Conservation (phyloP, 2,329 filamentous ascomycete species). For the Fusarium mundagurra region DNA sequence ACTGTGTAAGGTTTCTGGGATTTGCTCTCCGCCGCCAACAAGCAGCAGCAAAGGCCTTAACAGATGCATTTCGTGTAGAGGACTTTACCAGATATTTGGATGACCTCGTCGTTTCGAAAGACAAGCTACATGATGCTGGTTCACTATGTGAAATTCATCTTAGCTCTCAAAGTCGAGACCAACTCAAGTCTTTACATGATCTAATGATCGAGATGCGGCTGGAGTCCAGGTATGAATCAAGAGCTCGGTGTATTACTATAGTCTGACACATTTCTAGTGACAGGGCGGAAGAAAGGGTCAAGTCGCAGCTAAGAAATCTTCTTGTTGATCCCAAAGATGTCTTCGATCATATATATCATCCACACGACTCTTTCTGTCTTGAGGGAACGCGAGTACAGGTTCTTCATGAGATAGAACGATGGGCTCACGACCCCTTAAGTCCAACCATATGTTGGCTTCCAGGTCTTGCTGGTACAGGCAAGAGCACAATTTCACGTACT, state of each 20-base stretch:
- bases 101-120: neutral
- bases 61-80: neutral
- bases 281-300: neutral
- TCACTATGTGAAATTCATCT: neutral
- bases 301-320: neutral
- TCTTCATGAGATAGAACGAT: neutral
- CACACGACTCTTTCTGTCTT: neutral
- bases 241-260: rapidly evolving
- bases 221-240: neutral
- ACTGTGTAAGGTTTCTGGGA: neutral
- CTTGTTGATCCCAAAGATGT: neutral
- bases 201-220: neutral
- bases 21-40: neutral
- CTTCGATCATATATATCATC: neutral
- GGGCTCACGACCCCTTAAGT: neutral
- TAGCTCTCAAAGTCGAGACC: rapidly evolving
- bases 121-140: neutral
- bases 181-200: neutral
- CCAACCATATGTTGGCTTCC: neutral
- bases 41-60: neutral
- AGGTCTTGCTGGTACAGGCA: neutral
- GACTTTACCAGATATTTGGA: neutral
- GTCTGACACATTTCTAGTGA: neutral
- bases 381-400: neutral
- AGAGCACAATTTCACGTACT: neutral